A percentile compares a stretch with the other conserved stretches of the same genome.
phyloP scores from a whole-genome alignment of 2,329 filamentous ascomycete species.

The Tolypocladium sp. region DNA sequence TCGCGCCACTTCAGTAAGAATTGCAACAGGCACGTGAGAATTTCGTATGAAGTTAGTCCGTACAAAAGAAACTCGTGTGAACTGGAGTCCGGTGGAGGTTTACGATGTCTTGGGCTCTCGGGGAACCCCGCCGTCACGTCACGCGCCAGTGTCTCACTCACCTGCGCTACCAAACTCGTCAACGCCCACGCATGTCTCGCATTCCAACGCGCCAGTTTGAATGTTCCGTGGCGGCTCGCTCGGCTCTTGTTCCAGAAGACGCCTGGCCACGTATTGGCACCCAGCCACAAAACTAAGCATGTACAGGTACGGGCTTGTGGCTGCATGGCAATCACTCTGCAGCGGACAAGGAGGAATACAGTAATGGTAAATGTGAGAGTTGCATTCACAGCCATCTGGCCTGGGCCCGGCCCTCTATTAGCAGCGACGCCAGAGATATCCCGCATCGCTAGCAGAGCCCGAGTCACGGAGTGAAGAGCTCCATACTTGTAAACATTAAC shows the following conservation, averaged over 20 bases:
- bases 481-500: neutral
- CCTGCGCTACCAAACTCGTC: neutral
- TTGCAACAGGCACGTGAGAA: neutral
- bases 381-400: neutral
- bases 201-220: conserved; percentile 8
- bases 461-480: neutral
- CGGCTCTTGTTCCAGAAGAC: neutral
- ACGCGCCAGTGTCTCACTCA: neutral
- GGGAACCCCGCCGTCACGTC: neutral
- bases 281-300: neutral
- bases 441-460: neutral
- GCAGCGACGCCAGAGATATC: neutral
- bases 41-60: no score
- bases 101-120: neutral
- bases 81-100: neutral
- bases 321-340: neutral
- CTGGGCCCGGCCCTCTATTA: neutral
- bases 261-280: neutral
- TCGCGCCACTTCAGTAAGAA: neutral
- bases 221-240: neutral
- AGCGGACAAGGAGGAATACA: neutral
- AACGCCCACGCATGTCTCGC: conserved; percentile 6
- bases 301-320: neutral
- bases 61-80: neutral
- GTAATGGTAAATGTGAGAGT: neutral